Evolutionary conservation across 257 asterid species (phyloP).

Genomic region (Scutellaria minor): DNA sequence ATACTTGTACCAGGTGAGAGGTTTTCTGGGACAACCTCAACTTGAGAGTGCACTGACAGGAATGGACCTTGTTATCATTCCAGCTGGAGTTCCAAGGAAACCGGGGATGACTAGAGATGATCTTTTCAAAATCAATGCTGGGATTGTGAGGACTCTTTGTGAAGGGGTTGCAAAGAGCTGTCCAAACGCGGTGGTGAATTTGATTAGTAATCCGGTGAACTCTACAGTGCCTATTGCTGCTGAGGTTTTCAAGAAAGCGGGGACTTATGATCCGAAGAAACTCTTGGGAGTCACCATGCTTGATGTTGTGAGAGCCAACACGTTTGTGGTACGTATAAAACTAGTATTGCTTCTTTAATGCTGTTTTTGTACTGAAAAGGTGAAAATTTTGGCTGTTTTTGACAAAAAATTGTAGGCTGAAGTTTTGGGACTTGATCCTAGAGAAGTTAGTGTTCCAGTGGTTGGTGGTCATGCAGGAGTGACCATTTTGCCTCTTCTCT

Average conservation of each 20-base stretch:
- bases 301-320: slow-evolving; percentile 90
- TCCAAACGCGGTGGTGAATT: slow-evolving; percentile 78
- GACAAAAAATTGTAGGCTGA: slow-evolving; percentile 59
- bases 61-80: slow-evolving; percentile 84
- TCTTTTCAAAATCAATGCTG: slow-evolving; percentile 88
- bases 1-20: slow-evolving; percentile 60
- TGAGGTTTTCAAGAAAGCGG: slow-evolving; percentile 92
- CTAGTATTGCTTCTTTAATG: not conserved
- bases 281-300: slow-evolving; percentile 92
- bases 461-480: slow-evolving; percentile 98
- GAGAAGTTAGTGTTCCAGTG: slow-evolving; percentile 86
- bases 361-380: not conserved
- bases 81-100: slow-evolving; percentile 94
- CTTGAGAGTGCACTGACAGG: slow-evolving; percentile 86
- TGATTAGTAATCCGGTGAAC: slow-evolving; percentile 92
- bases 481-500: slow-evolving; percentile 88
- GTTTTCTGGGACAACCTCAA: slow-evolving; percentile 78
- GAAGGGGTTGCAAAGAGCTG: slow-evolving; percentile 82
- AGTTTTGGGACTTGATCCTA: slow-evolving; percentile 91
- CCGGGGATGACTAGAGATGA: slow-evolving; percentile 97
- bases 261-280: slow-evolving; percentile 82
- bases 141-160: slow-evolving; percentile 79
- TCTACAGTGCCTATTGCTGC: slow-evolving; percentile 94
- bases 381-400: not conserved
- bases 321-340: slow-evolving; percentile 66